Conservation (phyloP, 805 yeast genomes). For the Kockiozyma suomiensis region DNA sequence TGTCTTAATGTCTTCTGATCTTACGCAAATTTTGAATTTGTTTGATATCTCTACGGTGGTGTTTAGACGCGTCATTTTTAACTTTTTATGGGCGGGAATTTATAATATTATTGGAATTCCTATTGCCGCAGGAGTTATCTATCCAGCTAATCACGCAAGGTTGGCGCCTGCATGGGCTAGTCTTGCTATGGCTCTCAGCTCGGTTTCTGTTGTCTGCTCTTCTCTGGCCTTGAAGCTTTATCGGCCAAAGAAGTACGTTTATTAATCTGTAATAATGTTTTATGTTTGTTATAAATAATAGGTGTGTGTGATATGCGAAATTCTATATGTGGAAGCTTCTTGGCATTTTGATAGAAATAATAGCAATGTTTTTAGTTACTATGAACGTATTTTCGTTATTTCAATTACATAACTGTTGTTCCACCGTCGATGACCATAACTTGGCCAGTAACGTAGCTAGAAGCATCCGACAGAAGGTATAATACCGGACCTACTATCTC, state of each 20-base stretch:
- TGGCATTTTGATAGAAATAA: neutral
- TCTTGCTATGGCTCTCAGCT: constrained; percentile 89
- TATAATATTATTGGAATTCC: constrained; percentile 88
- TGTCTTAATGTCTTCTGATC: constrained; percentile 58
- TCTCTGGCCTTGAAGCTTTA: constrained; percentile 69
- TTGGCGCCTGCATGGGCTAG: constrained; percentile 90
- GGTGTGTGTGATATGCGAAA: neutral
- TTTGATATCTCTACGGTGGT: constrained; percentile 71
- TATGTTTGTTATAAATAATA: no score
- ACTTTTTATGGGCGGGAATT: constrained; percentile 83
- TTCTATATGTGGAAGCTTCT: neutral
- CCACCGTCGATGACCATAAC: no score
- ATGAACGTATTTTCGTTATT: neutral
- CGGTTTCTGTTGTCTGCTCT: constrained; percentile 82
- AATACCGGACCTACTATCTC: constrained; percentile 62
- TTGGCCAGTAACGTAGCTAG: constrained; percentile 53
- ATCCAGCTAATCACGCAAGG: constrained; percentile 69
- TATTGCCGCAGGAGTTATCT: constrained; percentile 88
- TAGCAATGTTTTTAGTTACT: neutral
- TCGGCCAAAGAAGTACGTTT: constrained; percentile 31
- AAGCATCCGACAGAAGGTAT: constrained; percentile 55
- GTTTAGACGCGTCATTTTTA: constrained; percentile 71
- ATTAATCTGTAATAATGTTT: neutral
- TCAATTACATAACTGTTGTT: neutral
- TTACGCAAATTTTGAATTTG: constrained; percentile 55